A percentile compares a stretch with the other conserved stretches of the same genome.
phyloP scores from a whole-genome alignment of 805 yeast species.

The Cyberlindnera subsufficiens region DNA sequence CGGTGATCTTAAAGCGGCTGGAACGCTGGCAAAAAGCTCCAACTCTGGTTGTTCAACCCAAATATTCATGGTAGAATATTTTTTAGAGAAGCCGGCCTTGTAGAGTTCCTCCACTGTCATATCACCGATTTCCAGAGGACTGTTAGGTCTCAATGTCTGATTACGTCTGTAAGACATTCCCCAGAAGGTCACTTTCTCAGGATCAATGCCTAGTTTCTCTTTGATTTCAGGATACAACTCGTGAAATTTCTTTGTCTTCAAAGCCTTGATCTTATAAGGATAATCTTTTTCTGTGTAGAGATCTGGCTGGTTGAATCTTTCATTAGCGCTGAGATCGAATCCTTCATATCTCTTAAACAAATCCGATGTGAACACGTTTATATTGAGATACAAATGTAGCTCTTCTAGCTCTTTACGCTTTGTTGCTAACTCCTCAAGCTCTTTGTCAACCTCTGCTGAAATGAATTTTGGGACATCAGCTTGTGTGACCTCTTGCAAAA shows the following conservation, averaged over 20 bases:
- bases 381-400: slow-evolving; percentile 53
- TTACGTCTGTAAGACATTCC: slow-evolving; percentile 54
- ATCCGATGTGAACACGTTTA: slow-evolving; percentile 48
- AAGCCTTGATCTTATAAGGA: slow-evolving; percentile 45
- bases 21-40: slow-evolving; percentile 9
- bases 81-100: slow-evolving; percentile 37
- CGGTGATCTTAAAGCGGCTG: slow-evolving; percentile 1
- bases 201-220: slow-evolving; percentile 32
- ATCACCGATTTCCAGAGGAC: slow-evolving; percentile 27
- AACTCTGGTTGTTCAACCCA: slow-evolving; percentile 57
- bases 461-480: slow-evolving; percentile 65
- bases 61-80: slow-evolving; percentile 46
- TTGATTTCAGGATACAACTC: slow-evolving; percentile 48
- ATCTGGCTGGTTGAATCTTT: slow-evolving; percentile 36
- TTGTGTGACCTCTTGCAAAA: slow-evolving; percentile 53
- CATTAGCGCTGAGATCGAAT: slow-evolving; percentile 71
- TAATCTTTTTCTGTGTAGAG: slow-evolving; percentile 39
- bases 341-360: slow-evolving; percentile 61
- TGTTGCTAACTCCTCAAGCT: slow-evolving; percentile 48
- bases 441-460: slow-evolving; percentile 56
- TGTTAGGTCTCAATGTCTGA: slow-evolving; percentile 56
- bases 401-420: slow-evolving; percentile 63
- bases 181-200: slow-evolving; percentile 50
- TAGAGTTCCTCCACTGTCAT: slow-evolving; percentile 48
- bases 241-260: slow-evolving; percentile 48